A percentile compares a stretch with the other conserved stretches of the same genome.
These are phyloP conservation scores for Yamadazyma ubonensis DNA, from an alignment of 805 yeast genomes.

Conservation along the genomic window DNA sequence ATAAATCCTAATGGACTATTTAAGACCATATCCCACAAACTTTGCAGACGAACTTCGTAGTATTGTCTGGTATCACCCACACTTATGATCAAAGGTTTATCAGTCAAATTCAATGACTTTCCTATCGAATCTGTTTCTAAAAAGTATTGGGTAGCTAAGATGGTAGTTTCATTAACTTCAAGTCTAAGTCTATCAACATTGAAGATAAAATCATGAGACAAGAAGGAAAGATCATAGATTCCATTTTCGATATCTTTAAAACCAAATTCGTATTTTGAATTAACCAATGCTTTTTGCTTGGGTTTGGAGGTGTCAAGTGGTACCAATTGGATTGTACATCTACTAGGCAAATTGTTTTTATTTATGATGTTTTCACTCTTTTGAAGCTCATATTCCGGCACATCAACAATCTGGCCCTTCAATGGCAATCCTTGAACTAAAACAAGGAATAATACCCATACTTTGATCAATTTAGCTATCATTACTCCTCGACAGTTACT, in stretches of 20 bases:
- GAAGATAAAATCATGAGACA: slow-evolving; percentile 37
- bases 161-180: slow-evolving; percentile 20
- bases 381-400: slow-evolving; percentile 19
- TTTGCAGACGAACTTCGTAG: slow-evolving; percentile 32
- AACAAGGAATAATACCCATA: neutral
- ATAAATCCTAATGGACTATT: slow-evolving; percentile 43
- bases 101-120: neutral
- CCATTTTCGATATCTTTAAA: slow-evolving; percentile 27
- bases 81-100: neutral
- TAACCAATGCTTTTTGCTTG: slow-evolving; percentile 18
- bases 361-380: slow-evolving; percentile 24
- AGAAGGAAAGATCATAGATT: slow-evolving; percentile 31
- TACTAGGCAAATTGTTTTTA: slow-evolving; percentile 33
- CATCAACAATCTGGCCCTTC: slow-evolving; percentile 24
- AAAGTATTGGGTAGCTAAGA: slow-evolving; percentile 24
- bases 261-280: slow-evolving; percentile 25
- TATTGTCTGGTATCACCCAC: slow-evolving; percentile 28
- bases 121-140: slow-evolving; percentile 13
- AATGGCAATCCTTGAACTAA: neutral
- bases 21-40: slow-evolving; percentile 32
- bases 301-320: neutral
- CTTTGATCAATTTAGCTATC: neutral
- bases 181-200: slow-evolving; percentile 25
- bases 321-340: slow-evolving; percentile 27
- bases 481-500: no score